Evolutionary conservation across 495 filamentous ascomycete species (phyloP).

Genomic region (Amniculicola lignicola): DNA sequence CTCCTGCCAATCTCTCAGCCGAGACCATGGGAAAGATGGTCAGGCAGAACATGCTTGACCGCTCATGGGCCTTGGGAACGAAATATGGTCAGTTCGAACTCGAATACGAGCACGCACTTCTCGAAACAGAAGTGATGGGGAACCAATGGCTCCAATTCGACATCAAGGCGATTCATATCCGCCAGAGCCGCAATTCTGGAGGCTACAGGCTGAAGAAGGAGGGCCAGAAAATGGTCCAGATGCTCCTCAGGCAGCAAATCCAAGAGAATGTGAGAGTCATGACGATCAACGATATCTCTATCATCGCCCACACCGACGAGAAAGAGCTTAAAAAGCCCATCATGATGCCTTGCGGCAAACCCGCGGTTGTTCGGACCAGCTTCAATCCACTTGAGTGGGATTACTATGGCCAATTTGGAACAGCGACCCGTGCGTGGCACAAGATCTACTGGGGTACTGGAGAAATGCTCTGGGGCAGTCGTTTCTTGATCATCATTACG

Average conservation of each 20-base stretch:
- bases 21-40: conserved; percentile 20
- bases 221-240: conserved; percentile 24
- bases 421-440: conserved; percentile 2
- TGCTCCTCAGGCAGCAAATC: conserved; percentile 5
- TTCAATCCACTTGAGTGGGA: conserved; percentile 29
- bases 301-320: conserved; percentile 17
- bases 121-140: background rate
- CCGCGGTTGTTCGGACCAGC: conserved; percentile 2
- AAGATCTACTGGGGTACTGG: background rate
- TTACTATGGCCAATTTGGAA: conserved; percentile 23
- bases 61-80: conserved; percentile 7
- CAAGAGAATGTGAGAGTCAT: background rate
- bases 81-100: conserved; percentile 25
- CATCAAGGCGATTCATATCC: conserved; percentile 16
- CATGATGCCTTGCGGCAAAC: conserved; percentile 21
- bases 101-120: conserved; percentile 16
- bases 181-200: background rate
- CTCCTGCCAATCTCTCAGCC: conserved; percentile 11
- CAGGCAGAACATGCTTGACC: conserved; percentile 12
- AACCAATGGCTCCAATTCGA: conserved; percentile 20
- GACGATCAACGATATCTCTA: conserved; percentile 21
- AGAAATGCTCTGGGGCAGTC: background rate
- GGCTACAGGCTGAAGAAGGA: conserved; percentile 14
- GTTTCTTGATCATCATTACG: conserved; percentile 2
- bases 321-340: conserved; percentile 6